Base-by-base conservation (phyloP, 805 yeast genomes). In the Nakazawaea sp. region DNA sequence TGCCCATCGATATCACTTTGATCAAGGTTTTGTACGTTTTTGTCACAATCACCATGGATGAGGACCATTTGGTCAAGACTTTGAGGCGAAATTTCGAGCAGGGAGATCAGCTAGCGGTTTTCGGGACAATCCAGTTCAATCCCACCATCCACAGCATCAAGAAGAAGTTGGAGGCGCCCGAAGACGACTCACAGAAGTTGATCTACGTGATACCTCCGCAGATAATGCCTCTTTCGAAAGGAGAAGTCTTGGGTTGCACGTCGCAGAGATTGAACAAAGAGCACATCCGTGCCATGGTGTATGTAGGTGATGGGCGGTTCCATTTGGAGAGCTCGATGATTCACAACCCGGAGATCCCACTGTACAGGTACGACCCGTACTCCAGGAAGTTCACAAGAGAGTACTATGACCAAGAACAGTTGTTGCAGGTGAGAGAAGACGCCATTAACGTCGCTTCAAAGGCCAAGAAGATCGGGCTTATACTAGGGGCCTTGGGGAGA, bases 241-340 rank as follows among this genome's bases (percentile, higher is more conserved):
- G 97, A 38, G 98, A 92, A 55, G 96, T 92, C 0, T 64, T 92
- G 12, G 98, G 98, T 0, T 92, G 98, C 56, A 92, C 98, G 0
- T 87, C 97, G 1, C 90, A 95, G 18, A 64, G 84, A 43, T 60
- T 92, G 29, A 80, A 80, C 45, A 66, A 70, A 17, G 67, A 68
- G 4, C 80, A 77, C 30, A 69, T 73, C 24, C 77, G 78, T 49
- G 94, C 89, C 0, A 86, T 89, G 81, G 71, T 92, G 3, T 92
- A 90, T 51, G 68, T 92, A 17, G 98, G 98, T 24, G 98, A 92
- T 59, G 98, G 98, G 11, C 64, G 98, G 35, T 92, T 92, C 61
- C 98, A 92, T 58, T 64, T 92, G 30, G 98, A 92, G 55, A 77
- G 90, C 35, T 87, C 97, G 5, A 90, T 92, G 97, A 92, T 92